Evolutionary conservation across 495 filamentous ascomycete species (phyloP).

Genomic region (Aspergillus steynii): DNA sequence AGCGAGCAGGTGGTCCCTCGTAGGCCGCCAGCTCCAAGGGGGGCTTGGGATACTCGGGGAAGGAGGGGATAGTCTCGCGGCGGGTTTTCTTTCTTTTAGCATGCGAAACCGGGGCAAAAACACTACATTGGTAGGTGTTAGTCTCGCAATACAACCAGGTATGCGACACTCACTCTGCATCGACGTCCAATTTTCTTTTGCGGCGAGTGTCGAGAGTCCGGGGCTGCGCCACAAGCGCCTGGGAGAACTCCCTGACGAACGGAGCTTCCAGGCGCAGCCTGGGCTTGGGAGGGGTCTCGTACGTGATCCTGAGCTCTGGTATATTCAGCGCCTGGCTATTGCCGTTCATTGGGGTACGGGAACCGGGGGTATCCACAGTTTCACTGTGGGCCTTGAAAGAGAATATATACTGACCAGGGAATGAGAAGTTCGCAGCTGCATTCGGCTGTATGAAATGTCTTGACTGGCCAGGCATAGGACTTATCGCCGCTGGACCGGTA

Average conservation of each 20-base stretch:
- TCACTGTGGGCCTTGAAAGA: not conserved
- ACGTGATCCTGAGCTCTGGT: not conserved
- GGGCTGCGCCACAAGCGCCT: not conserved
- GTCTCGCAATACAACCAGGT: not conserved
- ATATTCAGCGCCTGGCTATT: not conserved
- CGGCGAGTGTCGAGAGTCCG: not conserved
- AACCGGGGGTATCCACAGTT: not conserved
- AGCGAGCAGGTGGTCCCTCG: not conserved
- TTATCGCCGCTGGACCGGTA: not conserved
- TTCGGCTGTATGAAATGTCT: not conserved
- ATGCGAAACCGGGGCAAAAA: not conserved
- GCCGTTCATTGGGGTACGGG: not conserved
- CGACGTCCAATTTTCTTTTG: not conserved
- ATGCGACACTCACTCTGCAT: not conserved
- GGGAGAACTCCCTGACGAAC: no score
- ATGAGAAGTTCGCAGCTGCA: not conserved
- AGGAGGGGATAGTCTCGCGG: not conserved
- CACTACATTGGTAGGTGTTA: not conserved
- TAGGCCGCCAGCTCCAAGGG: not conserved
- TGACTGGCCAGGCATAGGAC: not conserved
- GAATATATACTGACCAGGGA: not conserved
- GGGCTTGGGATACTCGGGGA: not conserved
- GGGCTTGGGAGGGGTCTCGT: not conserved
- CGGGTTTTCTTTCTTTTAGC: not conserved
- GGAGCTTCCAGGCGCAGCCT: not conserved